Conservation (phyloP, 2,329 filamentous ascomycete genomes). For the Lasiodiplodia hormozganensis region DNA sequence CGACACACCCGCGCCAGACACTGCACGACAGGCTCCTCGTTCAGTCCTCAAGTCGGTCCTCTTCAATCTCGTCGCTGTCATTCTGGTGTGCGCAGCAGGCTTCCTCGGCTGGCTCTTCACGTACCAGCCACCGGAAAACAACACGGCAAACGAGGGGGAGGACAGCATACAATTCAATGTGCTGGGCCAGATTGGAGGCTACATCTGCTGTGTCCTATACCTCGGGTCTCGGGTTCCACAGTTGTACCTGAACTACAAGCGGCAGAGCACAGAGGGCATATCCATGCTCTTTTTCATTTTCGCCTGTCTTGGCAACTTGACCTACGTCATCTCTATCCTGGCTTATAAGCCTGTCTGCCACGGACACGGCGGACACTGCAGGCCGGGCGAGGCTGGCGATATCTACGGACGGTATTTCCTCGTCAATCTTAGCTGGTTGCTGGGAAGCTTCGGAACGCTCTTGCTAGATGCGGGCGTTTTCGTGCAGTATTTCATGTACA, state of each 20-base stretch:
- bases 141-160: conserved; percentile 38
- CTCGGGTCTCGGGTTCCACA: conserved; percentile 90
- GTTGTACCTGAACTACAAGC: conserved; percentile 86
- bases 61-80: conserved; percentile 73
- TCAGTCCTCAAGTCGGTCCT: conserved; percentile 63
- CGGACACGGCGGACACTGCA: conserved; percentile 57
- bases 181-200: conserved; percentile 90
- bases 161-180: conserved; percentile 71
- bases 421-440: conserved; percentile 89
- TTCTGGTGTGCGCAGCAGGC: conserved; percentile 85
- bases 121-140: conserved; percentile 52
- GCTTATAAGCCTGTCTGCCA: conserved; percentile 81
- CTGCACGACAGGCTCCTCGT: conserved; percentile 38
- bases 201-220: conserved; percentile 87
- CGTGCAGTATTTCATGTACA: conserved; percentile 90
- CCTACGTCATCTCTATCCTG: conserved; percentile 90
- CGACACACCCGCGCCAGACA: conserved; percentile 49
- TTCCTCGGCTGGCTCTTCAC: conserved; percentile 85
- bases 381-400: conserved; percentile 66
- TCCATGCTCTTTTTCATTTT: conserved; percentile 96
- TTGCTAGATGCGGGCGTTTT: conserved; percentile 87
- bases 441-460: conserved; percentile 87
- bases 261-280: conserved; percentile 92
- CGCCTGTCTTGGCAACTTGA: conserved; percentile 92
- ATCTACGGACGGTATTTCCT: conserved; percentile 84